Evolutionary conservation across 257 asterid genomes (phyloP).

Genomic region (Solanum okadae): DNA sequence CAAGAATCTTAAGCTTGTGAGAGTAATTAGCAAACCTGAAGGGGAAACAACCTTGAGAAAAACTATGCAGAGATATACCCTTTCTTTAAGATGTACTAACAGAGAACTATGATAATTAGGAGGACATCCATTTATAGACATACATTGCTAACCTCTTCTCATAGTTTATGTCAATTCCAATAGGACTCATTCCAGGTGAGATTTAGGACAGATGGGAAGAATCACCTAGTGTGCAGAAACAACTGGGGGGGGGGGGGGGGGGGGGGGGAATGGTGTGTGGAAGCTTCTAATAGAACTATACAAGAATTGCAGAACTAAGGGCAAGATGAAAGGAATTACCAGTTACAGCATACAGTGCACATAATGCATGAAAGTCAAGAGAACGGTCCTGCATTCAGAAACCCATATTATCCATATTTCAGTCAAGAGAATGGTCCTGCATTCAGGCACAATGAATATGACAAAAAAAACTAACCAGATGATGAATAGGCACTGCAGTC

Average conservation of each 20-base stretch:
- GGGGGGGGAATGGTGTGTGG: background rate
- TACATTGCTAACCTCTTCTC: background rate
- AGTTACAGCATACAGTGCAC: conserved; percentile 92
- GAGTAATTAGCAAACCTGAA: background rate
- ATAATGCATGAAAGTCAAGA: conserved; percentile 78
- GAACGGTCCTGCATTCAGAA: conserved; percentile 76
- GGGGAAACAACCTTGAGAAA: background rate
- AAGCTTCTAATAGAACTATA: background rate
- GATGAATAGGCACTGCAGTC: conserved; percentile 91
- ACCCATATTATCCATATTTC: background rate
- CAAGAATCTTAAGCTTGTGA: background rate
- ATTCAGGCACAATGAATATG: background rate
- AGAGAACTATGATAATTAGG: background rate
- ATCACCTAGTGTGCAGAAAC: background rate
- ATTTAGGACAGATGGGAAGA: background rate
- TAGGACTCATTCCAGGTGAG: background rate
- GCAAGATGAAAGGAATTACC: conserved; percentile 38
- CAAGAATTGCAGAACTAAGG: background rate
- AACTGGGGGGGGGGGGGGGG: background rate
- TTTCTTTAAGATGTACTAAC: background rate
- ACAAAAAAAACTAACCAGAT: conserved; percentile 56
- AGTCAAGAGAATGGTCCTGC: conserved; percentile 96
- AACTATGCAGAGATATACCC: background rate
- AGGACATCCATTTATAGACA: background rate
- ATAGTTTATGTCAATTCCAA: background rate